phyloP scores from a whole-genome alignment of 345 rosid species.

The Erysimum cheiranthoides region DNA sequence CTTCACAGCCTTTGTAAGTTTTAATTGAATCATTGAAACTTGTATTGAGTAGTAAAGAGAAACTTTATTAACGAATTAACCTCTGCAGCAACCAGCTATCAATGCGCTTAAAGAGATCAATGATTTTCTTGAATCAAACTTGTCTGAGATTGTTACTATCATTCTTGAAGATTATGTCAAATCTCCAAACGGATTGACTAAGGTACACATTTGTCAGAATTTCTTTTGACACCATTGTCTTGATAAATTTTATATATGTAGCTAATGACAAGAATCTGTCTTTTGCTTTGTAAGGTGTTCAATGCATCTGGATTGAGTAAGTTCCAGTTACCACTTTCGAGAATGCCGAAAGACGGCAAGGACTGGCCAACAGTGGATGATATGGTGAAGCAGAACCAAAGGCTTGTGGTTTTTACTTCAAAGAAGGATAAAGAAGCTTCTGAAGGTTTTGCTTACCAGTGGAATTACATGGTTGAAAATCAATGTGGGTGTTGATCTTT shows the following conservation, averaged over 20 bases:
- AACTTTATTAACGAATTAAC: neutral
- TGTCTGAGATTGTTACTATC: constrained; percentile 86
- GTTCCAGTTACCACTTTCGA: constrained; percentile 71
- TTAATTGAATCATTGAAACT: neutral
- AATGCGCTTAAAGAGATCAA: constrained; percentile 79
- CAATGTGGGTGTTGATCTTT: constrained; percentile 60
- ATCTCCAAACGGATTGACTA: constrained; percentile 72
- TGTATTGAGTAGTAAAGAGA: neutral
- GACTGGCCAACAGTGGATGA: constrained; percentile 95
- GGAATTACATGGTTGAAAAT: constrained; percentile 90
- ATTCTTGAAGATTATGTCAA: constrained; percentile 94
- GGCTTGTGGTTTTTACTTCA: constrained; percentile 88
- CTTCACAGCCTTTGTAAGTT: constrained; percentile 85
- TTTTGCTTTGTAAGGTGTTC: constrained; percentile 50
- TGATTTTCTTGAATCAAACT: constrained; percentile 67
- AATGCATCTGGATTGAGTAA: constrained; percentile 73
- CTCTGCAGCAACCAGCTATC: constrained; percentile 76
- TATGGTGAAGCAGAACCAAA: constrained; percentile 82
- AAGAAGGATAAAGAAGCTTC: constrained; percentile 75
- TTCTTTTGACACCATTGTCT: neutral
- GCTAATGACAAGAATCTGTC: neutral
- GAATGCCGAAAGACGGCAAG: constrained; percentile 80
- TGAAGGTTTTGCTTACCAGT: constrained; percentile 86
- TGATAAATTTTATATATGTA: neutral
- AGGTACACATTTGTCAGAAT: constrained; percentile 30